phyloP scores from a whole-genome alignment of 305 asterid genomes.

The Solanum hybrid region DNA sequence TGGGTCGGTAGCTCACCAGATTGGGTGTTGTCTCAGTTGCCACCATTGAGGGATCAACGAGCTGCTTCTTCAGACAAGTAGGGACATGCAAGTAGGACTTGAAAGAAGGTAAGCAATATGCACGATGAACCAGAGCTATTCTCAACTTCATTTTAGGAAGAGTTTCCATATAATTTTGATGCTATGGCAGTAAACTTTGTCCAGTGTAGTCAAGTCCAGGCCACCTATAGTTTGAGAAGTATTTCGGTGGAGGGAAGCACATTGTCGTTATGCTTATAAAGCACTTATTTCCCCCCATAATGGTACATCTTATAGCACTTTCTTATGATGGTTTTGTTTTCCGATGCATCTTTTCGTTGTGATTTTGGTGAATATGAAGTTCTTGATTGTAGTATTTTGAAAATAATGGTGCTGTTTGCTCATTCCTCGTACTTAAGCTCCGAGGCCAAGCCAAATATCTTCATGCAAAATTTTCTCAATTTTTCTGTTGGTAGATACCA shows the following conservation, averaged over 20 bases:
- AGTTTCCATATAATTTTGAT: background rate
- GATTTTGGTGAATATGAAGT: background rate
- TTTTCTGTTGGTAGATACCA: background rate
- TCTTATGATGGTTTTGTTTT: background rate
- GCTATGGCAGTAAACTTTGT: background rate
- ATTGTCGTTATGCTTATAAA: background rate
- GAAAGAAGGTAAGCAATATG: background rate
- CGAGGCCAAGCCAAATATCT: background rate
- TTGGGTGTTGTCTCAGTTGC: slow-evolving; percentile 54
- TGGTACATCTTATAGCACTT: background rate
- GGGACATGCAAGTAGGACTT: background rate
- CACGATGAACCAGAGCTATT: background rate
- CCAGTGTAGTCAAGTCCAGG: background rate
- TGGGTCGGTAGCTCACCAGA: slow-evolving; percentile 42
- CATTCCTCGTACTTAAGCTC: background rate
- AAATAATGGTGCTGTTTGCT: background rate
- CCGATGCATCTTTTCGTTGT: background rate
- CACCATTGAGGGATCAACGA: slow-evolving; percentile 26
- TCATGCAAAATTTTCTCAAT: background rate
- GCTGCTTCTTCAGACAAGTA: background rate
- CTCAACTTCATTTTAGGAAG: background rate
- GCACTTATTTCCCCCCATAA: background rate
- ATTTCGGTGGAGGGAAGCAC: background rate
- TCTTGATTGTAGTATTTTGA: background rate
- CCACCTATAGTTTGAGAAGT: background rate